Conservation (phyloP, 108 stramenopile species). For the Pseudonitzschia pungens region DNA sequence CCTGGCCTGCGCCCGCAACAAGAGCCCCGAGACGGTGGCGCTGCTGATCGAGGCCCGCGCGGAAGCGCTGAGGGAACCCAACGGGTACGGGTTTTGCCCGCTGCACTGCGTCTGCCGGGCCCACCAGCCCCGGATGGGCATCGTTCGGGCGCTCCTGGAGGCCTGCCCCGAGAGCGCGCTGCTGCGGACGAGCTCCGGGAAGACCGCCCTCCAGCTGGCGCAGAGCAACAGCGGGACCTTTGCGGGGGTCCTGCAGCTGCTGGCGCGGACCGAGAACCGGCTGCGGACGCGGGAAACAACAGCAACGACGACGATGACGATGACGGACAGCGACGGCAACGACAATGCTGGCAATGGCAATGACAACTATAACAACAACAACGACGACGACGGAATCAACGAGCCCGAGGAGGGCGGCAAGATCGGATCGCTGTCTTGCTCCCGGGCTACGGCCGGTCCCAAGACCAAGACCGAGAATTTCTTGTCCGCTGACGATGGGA, state of each 20-base stretch:
- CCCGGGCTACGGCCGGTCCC: background rate
- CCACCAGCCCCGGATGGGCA: slow-evolving; percentile 46
- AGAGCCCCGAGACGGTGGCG: slow-evolving; percentile 37
- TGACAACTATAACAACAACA: background rate
- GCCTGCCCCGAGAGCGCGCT: slow-evolving; percentile 37
- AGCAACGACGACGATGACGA: background rate
- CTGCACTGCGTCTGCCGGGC: slow-evolving; percentile 54
- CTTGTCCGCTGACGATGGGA: no score
- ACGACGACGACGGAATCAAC: background rate
- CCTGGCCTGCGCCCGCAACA: slow-evolving; percentile 48
- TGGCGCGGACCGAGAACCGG: slow-evolving; percentile 29
- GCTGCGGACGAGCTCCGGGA: slow-evolving; percentile 35
- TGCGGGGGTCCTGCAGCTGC: slow-evolving; percentile 38
- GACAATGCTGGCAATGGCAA: no score
- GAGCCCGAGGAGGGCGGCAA: background rate
- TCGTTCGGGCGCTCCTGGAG: slow-evolving; percentile 37
- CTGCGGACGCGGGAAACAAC: background rate
- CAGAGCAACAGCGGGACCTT: slow-evolving; percentile 41
- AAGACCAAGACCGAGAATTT: background rate
- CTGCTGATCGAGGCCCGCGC: slow-evolving; percentile 41
- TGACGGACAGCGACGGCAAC: background rate
- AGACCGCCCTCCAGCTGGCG: slow-evolving; percentile 47
- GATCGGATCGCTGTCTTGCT: background rate
- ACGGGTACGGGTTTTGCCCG: slow-evolving; percentile 57
- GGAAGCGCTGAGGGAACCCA: slow-evolving; percentile 29